Evolutionary conservation across 2,329 filamentous ascomycete species (phyloP), one percentile per base, ranked within the genome.

Genomic region (Fusarium pininemorale): DNA sequence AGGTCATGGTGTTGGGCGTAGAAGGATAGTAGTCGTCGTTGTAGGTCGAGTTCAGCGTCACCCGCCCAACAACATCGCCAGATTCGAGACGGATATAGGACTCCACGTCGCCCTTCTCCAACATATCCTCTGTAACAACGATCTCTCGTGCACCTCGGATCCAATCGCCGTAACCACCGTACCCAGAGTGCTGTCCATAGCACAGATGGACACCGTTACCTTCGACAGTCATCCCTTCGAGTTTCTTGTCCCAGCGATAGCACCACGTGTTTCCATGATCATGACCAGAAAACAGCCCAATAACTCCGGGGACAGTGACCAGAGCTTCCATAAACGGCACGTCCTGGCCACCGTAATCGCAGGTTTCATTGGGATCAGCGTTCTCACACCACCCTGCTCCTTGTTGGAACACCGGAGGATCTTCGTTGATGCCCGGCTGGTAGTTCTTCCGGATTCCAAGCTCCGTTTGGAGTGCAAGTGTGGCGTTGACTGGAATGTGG

Each of bases 81-180:
- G 86, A 85, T 75, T 92, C 90, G 37, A 92, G 82, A 5, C 89
- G 84, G 42, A 91, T 88, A 86, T 90, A 92, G 0, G 89, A 91
- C 39, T 90, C 85, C 1, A 89, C 80, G 42, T 85, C 84, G 26
- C 82, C 73, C 8, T 81, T 72, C 11, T 76, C 75, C 22, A 89
- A 76, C 28, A 80, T 80, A 3, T 82, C 78, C 45, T 87, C 82
- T 5, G 84, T 81, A 3, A 92, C 73, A 5, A 84, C 74, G 18
- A 92, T 81, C 73, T 91, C 88, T 3, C 90, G 84, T 9, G 86
- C 85, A 4, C 91, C 92, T 0, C 91, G 87, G 15, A 87, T 86
- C 88, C 89, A 92, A 51, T 85, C 84, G 0, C 91, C 90, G 74
- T 94, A 94, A 0, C 92, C 92, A 1, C 91, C 92, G 63, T 93